These are phyloP conservation scores for Colletotrichum tamarilloi DNA, from an alignment of 2,329 filamentous ascomycete genomes.

Conservation along the genomic window DNA sequence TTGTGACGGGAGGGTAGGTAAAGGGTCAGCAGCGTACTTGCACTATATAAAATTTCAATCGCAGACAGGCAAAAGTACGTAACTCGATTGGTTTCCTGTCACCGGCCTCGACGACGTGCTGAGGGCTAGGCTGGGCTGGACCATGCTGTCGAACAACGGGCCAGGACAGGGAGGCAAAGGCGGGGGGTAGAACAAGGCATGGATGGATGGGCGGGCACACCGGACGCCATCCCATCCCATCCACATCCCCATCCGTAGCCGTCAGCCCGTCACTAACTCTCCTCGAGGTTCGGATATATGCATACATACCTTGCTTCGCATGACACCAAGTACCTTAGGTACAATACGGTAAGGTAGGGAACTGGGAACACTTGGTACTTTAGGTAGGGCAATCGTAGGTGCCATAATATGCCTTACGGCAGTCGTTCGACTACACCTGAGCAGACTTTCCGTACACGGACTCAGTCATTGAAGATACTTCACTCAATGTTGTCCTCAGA, in stretches of 20 bases:
- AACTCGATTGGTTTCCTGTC: background rate
- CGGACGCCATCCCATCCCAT: background rate
- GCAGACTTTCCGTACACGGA: too few relatives aligned
- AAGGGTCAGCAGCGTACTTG: background rate
- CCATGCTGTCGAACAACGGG: background rate
- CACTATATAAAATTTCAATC: conserved; percentile 19
- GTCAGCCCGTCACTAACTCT: too few relatives aligned
- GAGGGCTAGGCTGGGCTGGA: background rate
- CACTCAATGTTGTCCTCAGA: background rate
- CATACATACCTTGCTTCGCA: too few relatives aligned
- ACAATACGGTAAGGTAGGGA: too few relatives aligned
- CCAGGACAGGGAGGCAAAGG: background rate
- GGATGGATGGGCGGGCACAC: background rate
- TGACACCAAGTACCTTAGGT: too few relatives aligned
- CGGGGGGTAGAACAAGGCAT: background rate
- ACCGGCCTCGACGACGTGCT: background rate
- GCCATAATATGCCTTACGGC: too few relatives aligned
- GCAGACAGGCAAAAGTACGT: background rate
- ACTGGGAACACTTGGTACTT: too few relatives aligned
- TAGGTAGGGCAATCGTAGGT: too few relatives aligned
- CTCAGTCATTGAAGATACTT: background rate
- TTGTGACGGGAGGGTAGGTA: background rate
- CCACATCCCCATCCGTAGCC: background rate
- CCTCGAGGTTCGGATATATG: too few relatives aligned
- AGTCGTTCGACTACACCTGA: too few relatives aligned